phyloP scores from a whole-genome alignment of 208 protist genomes.

The Acanthamoeba castellanii region DNA sequence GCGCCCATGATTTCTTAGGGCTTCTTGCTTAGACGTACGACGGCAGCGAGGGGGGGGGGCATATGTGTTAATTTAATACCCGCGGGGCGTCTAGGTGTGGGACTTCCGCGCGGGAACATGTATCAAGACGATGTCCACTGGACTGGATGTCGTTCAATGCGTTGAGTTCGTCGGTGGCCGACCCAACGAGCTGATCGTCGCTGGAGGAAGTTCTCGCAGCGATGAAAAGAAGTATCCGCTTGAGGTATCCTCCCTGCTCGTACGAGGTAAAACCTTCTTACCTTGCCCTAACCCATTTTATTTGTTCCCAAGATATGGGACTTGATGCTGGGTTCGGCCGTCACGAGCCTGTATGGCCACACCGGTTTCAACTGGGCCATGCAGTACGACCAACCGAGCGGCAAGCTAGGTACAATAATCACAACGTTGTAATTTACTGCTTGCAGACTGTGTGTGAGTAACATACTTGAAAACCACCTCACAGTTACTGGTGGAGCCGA shows the following conservation, averaged over 20 bases:
- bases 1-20: neutral
- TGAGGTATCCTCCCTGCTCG: neutral
- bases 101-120: constrained; percentile 40
- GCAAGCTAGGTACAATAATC: neutral
- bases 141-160: constrained; percentile 21
- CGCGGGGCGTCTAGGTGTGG: neutral
- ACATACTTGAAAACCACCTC: too few relatives aligned
- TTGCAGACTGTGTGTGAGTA: neutral
- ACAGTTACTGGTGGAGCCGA: constrained; percentile 43
- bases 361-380: constrained; percentile 55
- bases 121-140: constrained; percentile 21
- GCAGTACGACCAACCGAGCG: constrained; percentile 49
- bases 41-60: neutral
- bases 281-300: neutral
- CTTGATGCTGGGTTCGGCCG: neutral
- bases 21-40: neutral
- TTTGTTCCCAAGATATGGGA: neutral
- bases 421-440: neutral
- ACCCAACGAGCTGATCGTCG: constrained; percentile 36
- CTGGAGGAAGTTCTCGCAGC: constrained; percentile 39
- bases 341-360: constrained; percentile 26
- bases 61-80: neutral
- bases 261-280: too few relatives aligned
- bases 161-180: constrained; percentile 7
- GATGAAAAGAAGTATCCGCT: constrained; percentile 61